Percentiles rank a stretch among this genome's conserved stretches.
Evolutionary conservation across 768 basidiomycete genomes (phyloP).

Genomic region (Kwoniella heveanensis): DNA sequence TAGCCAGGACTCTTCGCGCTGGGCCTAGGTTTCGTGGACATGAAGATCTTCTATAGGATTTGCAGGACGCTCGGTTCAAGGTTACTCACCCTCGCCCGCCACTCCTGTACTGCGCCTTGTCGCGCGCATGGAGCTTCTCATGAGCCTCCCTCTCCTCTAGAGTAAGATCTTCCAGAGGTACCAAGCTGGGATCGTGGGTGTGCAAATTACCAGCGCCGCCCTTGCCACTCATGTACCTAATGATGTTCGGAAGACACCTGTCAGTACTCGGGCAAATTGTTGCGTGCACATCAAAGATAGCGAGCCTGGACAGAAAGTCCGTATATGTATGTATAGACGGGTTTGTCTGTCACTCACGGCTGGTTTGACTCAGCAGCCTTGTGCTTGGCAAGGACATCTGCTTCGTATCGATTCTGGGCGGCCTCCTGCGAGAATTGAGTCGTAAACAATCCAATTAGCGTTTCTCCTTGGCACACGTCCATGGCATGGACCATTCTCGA

Average conservation of each 20-base stretch:
- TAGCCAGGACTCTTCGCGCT: not conserved
- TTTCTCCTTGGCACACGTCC: no score
- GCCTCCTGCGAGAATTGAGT: slow-evolving; percentile 20
- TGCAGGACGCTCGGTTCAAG: no score
- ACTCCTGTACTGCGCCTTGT: slow-evolving; percentile 25
- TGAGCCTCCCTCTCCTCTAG: slow-evolving; percentile 50
- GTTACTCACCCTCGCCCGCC: slow-evolving; percentile 52
- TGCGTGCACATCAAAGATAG: no score
- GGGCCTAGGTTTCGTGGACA: no score
- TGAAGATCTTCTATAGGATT: no score
- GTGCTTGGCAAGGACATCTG: slow-evolving; percentile 39
- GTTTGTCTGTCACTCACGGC: slow-evolving; percentile 34
- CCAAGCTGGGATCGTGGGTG: slow-evolving; percentile 23
- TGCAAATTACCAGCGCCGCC: slow-evolving; percentile 32
- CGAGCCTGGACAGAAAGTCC: no score
- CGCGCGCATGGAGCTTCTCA: slow-evolving; percentile 40
- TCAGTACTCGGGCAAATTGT: no score
- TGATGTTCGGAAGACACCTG: no score
- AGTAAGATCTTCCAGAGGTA: slow-evolving; percentile 35
- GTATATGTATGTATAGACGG: no score
- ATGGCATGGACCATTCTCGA: no score
- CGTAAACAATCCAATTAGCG: not conserved
- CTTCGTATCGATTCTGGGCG: slow-evolving; percentile 43
- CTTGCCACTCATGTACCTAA: slow-evolving; percentile 9
- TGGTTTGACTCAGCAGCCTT: slow-evolving; percentile 35